A percentile compares a stretch with the other conserved stretches of the same genome.
Evolutionary conservation across 2,329 filamentous ascomycete genomes (phyloP).

Genomic region (Microdochium trichocladiopsis): DNA sequence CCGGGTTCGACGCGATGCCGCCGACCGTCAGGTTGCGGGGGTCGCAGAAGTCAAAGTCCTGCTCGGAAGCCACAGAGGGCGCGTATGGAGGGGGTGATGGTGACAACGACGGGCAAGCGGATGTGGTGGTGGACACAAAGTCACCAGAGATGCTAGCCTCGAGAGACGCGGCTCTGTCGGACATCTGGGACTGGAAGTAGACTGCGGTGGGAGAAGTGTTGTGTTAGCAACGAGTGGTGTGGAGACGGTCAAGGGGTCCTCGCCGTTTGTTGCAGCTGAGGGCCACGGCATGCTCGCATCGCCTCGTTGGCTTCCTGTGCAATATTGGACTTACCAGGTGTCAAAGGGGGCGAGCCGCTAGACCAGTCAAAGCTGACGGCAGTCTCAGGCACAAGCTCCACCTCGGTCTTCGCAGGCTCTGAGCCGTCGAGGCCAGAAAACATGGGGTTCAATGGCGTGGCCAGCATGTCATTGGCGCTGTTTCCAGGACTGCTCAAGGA

Average conservation of each 20-base stretch:
- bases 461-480: slow-evolving; percentile 66
- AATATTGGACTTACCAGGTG: slow-evolving; percentile 83
- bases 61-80: slow-evolving; percentile 59
- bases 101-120: slow-evolving; percentile 77
- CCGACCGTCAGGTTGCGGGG: slow-evolving; percentile 79
- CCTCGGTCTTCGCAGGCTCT: slow-evolving; percentile 63
- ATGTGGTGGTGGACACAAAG: slow-evolving; percentile 65
- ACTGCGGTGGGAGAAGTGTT: slow-evolving; percentile 11
- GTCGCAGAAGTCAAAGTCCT: slow-evolving; percentile 82
- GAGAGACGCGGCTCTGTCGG: slow-evolving; percentile 45
- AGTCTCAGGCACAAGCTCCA: slow-evolving; percentile 64
- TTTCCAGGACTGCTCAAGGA: slow-evolving; percentile 68
- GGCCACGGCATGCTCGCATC: no score
- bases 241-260: no score
- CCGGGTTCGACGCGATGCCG: slow-evolving; percentile 16
- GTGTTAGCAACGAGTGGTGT: neutral
- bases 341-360: slow-evolving; percentile 76
- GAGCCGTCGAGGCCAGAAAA: slow-evolving; percentile 66
- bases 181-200: slow-evolving; percentile 14
- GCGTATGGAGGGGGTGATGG: slow-evolving; percentile 79
- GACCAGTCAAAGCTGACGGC: slow-evolving; percentile 71
- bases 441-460: slow-evolving; percentile 76
- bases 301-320: no score
- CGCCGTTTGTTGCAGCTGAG: no score
- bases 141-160: slow-evolving; percentile 57